These are phyloP conservation scores for Daldinia decipiens DNA, from an alignment of 495 filamentous ascomycete genomes.

Conservation along the genomic window DNA sequence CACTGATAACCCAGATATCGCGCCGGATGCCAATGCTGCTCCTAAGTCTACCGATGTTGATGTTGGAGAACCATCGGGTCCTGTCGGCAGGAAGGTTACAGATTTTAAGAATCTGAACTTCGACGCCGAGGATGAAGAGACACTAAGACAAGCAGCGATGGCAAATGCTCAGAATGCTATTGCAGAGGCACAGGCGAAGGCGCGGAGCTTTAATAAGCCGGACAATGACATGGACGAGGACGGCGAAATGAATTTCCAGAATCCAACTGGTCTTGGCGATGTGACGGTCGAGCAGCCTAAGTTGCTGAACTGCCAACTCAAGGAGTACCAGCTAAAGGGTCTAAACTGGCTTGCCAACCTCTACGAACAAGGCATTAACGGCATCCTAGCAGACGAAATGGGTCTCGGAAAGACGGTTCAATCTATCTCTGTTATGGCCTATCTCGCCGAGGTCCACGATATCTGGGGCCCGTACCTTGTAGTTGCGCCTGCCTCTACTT, in stretches of 20 bases:
- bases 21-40: slow-evolving; percentile 56
- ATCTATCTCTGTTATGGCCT: slow-evolving; percentile 99
- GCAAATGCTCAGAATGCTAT: slow-evolving; percentile 97
- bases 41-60: slow-evolving; percentile 61
- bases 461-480: slow-evolving; percentile 99
- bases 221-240: slow-evolving; percentile 74
- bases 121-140: slow-evolving; percentile 91
- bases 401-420: slow-evolving; percentile 99
- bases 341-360: slow-evolving; percentile 99
- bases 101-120: slow-evolving; percentile 96
- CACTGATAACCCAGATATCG: slow-evolving; percentile 80
- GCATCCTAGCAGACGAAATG: slow-evolving; percentile 98
- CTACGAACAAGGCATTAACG: slow-evolving; percentile 99
- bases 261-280: slow-evolving; percentile 91
- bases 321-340: slow-evolving; percentile 98
- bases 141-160: slow-evolving; percentile 82
- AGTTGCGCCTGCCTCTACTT: slow-evolving; percentile 92
- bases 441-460: slow-evolving; percentile 94
- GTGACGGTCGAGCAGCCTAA: slow-evolving; percentile 95
- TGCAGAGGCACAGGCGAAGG: slow-evolving; percentile 91
- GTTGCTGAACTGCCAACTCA: slow-evolving; percentile 91
- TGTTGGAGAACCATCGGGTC: slow-evolving; percentile 67
- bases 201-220: slow-evolving; percentile 87
- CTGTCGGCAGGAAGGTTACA: slow-evolving; percentile 75
- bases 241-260: slow-evolving; percentile 99